Evolutionary conservation across 2,329 filamentous ascomycete genomes (phyloP).

Genomic region (Massarina eburnea): DNA sequence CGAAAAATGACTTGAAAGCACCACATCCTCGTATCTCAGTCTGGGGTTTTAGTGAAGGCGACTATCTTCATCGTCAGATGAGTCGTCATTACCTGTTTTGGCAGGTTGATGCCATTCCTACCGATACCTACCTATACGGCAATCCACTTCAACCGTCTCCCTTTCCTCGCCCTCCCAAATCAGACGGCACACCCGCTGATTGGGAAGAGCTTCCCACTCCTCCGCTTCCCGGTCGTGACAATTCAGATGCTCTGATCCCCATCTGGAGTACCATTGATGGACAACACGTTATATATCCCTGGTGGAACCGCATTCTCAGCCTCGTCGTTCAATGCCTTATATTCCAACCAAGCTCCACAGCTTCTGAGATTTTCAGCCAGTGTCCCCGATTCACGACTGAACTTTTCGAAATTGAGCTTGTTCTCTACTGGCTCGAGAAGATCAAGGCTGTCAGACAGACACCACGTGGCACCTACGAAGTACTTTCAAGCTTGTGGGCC

Average conservation of each 20-base stretch:
- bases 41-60: slow-evolving; percentile 70
- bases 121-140: slow-evolving; percentile 59
- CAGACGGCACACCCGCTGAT: slow-evolving; percentile 3
- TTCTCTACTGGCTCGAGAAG: slow-evolving; percentile 32
- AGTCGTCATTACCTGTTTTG: slow-evolving; percentile 68
- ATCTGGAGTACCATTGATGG: slow-evolving; percentile 74
- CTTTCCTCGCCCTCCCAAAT: slow-evolving; percentile 33
- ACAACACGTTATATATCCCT: slow-evolving; percentile 53
- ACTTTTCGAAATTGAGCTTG: slow-evolving; percentile 36
- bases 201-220: slow-evolving; percentile 28
- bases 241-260: slow-evolving; percentile 57
- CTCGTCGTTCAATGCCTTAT: slow-evolving; percentile 65
- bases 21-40: slow-evolving; percentile 51
- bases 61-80: slow-evolving; percentile 71
- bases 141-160: slow-evolving; percentile 51
- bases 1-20: slow-evolving; percentile 48
- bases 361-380: slow-evolving; percentile 54
- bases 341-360: slow-evolving; percentile 60
- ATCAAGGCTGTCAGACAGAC: slow-evolving; percentile 25
- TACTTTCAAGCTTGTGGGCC: slow-evolving; percentile 31
- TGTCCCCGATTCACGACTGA: slow-evolving; percentile 29
- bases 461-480: slow-evolving; percentile 22
- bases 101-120: slow-evolving; percentile 61
- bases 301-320: slow-evolving; percentile 67
- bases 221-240: slow-evolving; percentile 28